Conservation (phyloP, 2,329 filamentous ascomycete genomes). For the Lasiodiplodia sp. region DNA sequence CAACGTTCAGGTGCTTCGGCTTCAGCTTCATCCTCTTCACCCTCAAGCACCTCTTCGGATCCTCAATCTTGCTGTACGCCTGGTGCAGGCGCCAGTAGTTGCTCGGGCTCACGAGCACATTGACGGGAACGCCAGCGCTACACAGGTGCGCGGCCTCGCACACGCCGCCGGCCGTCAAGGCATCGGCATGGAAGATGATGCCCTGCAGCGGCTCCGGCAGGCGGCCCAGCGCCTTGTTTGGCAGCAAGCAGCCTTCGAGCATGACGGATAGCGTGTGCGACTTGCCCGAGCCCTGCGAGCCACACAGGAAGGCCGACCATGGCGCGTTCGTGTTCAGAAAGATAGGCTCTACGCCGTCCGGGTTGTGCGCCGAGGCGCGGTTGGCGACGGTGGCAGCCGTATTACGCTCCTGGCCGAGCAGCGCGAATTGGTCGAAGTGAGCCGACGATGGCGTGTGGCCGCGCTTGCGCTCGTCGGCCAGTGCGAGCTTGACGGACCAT, state of each 20-base stretch:
- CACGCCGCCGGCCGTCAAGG: conserved; percentile 49
- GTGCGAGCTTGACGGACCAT: conserved; percentile 24
- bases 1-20: conserved; percentile 58
- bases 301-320: conserved; percentile 68
- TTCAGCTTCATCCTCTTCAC: conserved; percentile 57
- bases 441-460: not conserved
- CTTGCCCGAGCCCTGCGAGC: conserved; percentile 69
- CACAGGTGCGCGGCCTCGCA: conserved; percentile 66
- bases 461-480: conserved; percentile 6
- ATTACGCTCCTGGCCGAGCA: conserved; percentile 25
- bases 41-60: conserved; percentile 47
- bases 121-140: conserved; percentile 56
- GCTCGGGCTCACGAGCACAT: conserved; percentile 60
- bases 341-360: conserved; percentile 38
- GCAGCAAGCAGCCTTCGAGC: conserved; percentile 65
- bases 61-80: conserved; percentile 48
- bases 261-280: conserved; percentile 67
- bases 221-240: conserved; percentile 49
- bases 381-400: no score
- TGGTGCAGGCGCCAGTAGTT: conserved; percentile 53
- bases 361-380: not conserved
- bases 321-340: conserved; percentile 64
- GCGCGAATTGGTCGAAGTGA: conserved; percentile 25
- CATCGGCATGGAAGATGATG: conserved; percentile 65
- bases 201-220: conserved; percentile 63